Evolutionary conservation across 805 yeast species (phyloP), one percentile per base, ranked within the genome.

Genomic region (Kodamaea nitidulidarum): DNA sequence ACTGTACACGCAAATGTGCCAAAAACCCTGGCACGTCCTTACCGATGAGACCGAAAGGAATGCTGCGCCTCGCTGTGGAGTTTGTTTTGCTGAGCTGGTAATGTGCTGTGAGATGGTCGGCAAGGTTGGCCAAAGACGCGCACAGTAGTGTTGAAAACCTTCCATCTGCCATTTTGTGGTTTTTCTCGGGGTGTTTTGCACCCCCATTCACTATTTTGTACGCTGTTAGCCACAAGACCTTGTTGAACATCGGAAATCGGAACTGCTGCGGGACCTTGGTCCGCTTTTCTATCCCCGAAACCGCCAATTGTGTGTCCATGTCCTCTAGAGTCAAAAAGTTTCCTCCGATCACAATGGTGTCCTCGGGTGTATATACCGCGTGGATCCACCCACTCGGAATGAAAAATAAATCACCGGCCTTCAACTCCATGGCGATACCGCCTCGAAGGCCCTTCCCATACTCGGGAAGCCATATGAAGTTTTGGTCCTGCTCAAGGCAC

Each of bases 381-480:
- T 88, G 96, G 36, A 88, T 88, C 95, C 95, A 88, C 0, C 96
- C 95, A 30, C 93, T 80, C 3, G 97, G 96, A 14, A 88, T 81
- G 10, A 88, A 68, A 60, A 88, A 71, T 17, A 88, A 69, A 52
- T 88, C 96, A 1, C 95, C 95, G 1, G 76, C 61, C 1, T 47
- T 38, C 15, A 84, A 52, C 6, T 71, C 69, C 12, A 81, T 78
- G 38, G 75, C 73, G 36, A 78, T 63, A 14, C 88, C 86, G 6
- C 46, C 51, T 3, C 40, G 46, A 46, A 46, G 65, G 41, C 61
- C 70, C 32, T 47, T 61, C n/a, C 28, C 33, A 39, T 75, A 58
- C 36, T 79, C 81, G 0, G 82, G 83, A 44, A 84, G 76, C 77
- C 91, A 87, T 7, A 66, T 58, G 9, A 70, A 65, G 45, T 76